phyloP scores from a whole-genome alignment of 2,329 filamentous ascomycete species.

The Diplodia sapinea region DNA sequence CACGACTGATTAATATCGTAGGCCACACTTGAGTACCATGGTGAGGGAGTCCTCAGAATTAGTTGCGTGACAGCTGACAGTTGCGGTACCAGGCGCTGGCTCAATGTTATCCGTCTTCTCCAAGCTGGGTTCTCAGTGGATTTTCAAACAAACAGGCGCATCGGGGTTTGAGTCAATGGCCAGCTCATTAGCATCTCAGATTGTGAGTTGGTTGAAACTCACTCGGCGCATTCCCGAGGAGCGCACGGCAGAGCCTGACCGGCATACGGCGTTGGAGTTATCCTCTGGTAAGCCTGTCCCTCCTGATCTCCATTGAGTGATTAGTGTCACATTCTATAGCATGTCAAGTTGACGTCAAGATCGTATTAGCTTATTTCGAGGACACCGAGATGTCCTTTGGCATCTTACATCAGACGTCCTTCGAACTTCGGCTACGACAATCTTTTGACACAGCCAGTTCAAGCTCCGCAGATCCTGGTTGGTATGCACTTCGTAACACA shows the following conservation, averaged over 20 bases:
- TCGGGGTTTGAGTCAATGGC: neutral
- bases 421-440: neutral
- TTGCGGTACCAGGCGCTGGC: neutral
- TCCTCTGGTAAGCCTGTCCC: neutral
- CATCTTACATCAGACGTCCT: neutral
- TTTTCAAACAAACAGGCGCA: neutral
- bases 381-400: neutral
- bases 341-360: neutral
- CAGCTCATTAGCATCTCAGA: neutral
- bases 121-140: neutral
- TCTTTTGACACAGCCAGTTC: neutral
- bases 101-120: slow-evolving; percentile 2
- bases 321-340: neutral
- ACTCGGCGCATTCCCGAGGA: neutral
- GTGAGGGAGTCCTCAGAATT: neutral
- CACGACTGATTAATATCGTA: neutral
- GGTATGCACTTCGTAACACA: slow-evolving; percentile 14
- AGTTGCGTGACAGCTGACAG: neutral
- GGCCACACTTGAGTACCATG: neutral
- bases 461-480: neutral
- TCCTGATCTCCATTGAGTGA: too few species aligned
- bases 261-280: neutral
- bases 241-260: neutral
- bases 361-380: neutral
- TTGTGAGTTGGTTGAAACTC: neutral